These are phyloP conservation scores for Backusella australiensis DNA, from an alignment of 192 early-diverging fungal genomes.

Conservation along the genomic window DNA sequence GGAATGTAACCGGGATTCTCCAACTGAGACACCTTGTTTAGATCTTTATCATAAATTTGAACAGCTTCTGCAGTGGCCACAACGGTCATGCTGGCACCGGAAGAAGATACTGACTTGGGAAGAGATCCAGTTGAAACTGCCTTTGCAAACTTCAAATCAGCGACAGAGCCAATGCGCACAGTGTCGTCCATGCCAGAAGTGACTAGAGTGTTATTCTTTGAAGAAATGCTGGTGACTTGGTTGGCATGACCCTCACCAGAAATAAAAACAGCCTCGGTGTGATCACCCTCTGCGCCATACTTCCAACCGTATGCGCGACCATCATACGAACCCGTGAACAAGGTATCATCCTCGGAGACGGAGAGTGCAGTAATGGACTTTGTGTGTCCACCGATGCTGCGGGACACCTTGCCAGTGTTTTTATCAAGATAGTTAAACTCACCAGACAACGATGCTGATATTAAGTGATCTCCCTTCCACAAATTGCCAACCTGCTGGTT, in stretches of 20 bases:
- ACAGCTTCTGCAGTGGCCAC: constrained; percentile 53
- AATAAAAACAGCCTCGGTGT: constrained; percentile 43
- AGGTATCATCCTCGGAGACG: constrained; percentile 42
- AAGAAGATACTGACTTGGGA: constrained; percentile 56
- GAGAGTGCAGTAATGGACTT: constrained; percentile 82
- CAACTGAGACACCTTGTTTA: constrained; percentile 36
- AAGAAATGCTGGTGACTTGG: constrained; percentile 64
- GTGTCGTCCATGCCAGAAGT: constrained; percentile 81
- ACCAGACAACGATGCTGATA: constrained; percentile 83
- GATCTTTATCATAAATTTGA: constrained; percentile 49
- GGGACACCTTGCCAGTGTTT: constrained; percentile 46
- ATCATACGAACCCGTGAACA: constrained; percentile 92
- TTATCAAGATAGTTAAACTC: constrained; percentile 83
- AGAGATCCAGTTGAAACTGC: constrained; percentile 37
- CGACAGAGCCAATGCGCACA: constrained; percentile 36
- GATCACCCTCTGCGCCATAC: constrained; percentile 33
- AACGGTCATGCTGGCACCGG: constrained; percentile 45
- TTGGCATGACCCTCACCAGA: constrained; percentile 72
- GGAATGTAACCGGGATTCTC: constrained; percentile 46
- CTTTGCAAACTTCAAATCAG: constrained; percentile 33
- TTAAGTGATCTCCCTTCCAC: constrained; percentile 75
- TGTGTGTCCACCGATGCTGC: constrained; percentile 70
- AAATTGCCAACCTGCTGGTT: constrained; percentile 93
- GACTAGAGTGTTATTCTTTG: constrained; percentile 44
- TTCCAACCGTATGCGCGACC: constrained; percentile 85